A percentile compares a stretch with the other conserved stretches of the same genome.
phyloP scores from a whole-genome alignment of 2,329 filamentous ascomycete species.

The Paraconiothyrium brasiliense region DNA sequence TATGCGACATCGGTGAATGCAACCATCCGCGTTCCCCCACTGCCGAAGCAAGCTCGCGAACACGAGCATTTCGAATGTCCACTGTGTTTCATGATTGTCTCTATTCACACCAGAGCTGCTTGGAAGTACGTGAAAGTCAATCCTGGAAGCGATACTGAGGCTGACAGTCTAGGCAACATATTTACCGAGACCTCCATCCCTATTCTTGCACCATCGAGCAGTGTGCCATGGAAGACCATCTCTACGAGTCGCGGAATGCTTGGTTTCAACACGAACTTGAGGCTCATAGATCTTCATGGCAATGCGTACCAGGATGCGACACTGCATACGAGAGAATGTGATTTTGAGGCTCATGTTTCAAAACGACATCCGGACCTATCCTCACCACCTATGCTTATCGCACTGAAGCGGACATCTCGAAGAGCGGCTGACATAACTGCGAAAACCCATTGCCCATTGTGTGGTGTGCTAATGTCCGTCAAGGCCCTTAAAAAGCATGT shows the following conservation, averaged over 20 bases:
- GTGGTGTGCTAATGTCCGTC: conserved; percentile 22
- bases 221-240: conserved; percentile 31
- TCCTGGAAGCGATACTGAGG: neutral
- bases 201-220: conserved; percentile 36
- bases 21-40: conserved; percentile 31
- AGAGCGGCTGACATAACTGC: conserved; percentile 15
- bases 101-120: conserved; percentile 23
- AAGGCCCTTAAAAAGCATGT: conserved; percentile 29
- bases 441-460: conserved; percentile 23
- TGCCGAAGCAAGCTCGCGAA: conserved; percentile 32
- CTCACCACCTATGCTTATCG: conserved; percentile 13
- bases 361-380: conserved; percentile 19
- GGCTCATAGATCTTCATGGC: conserved; percentile 28
- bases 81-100: conserved; percentile 39
- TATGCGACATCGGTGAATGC: conserved; percentile 35
- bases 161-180: conserved; percentile 26
- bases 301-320: conserved; percentile 32
- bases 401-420: conserved; percentile 19
- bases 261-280: conserved; percentile 38
- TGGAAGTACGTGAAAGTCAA: conserved; percentile 32
- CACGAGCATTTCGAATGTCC: conserved; percentile 44
- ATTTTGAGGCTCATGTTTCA: conserved; percentile 22
- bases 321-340: conserved; percentile 9
- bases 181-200: conserved; percentile 36
- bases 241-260: conserved; percentile 30